phyloP scores from a whole-genome alignment of 2,329 filamentous ascomycete genomes.

The Whalleya microplaca region DNA sequence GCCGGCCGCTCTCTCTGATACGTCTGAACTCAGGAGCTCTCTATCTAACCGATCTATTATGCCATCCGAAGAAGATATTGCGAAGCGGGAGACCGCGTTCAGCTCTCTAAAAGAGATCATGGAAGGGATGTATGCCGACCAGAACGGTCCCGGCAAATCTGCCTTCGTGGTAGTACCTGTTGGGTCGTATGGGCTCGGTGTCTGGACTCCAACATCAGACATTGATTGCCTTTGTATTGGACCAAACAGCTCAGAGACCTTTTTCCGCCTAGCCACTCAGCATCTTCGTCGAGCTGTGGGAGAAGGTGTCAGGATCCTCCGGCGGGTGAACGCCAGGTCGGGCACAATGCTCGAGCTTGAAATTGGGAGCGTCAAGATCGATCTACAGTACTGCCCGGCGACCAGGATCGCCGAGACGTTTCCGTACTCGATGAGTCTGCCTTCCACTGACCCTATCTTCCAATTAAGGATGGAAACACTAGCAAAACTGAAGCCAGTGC shows the following conservation, averaged over 20 bases:
- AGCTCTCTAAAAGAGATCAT: slow-evolving; percentile 48
- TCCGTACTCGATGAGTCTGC: slow-evolving; percentile 51
- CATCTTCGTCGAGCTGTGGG: slow-evolving; percentile 53
- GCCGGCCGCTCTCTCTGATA: slow-evolving; percentile 34
- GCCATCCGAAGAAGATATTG: slow-evolving; percentile 50
- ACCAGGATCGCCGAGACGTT: slow-evolving; percentile 57
- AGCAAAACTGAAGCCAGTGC: slow-evolving; percentile 64
- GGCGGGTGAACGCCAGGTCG: slow-evolving; percentile 60
- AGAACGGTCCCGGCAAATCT: slow-evolving; percentile 30
- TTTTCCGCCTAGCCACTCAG: slow-evolving; percentile 62
- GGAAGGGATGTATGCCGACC: slow-evolving; percentile 33
- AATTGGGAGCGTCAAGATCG: slow-evolving; percentile 60
- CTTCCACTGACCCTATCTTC: slow-evolving; percentile 57
- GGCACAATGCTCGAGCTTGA: slow-evolving; percentile 68
- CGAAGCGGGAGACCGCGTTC: slow-evolving; percentile 48
- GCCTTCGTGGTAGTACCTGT: slow-evolving; percentile 61
- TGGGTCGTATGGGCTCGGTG: slow-evolving; percentile 67
- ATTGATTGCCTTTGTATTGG: slow-evolving; percentile 70
- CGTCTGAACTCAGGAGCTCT: slow-evolving; percentile 42
- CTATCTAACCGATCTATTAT: slow-evolving; percentile 46
- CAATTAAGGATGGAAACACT: slow-evolving; percentile 59
- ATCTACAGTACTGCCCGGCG: slow-evolving; percentile 70
- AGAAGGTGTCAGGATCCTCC: slow-evolving; percentile 53
- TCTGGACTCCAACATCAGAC: slow-evolving; percentile 64
- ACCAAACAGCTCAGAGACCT: slow-evolving; percentile 61